These are phyloP conservation scores for Exophiala oligosperma DNA, from an alignment of 2,329 filamentous ascomycete species.

Conservation along the genomic window DNA sequence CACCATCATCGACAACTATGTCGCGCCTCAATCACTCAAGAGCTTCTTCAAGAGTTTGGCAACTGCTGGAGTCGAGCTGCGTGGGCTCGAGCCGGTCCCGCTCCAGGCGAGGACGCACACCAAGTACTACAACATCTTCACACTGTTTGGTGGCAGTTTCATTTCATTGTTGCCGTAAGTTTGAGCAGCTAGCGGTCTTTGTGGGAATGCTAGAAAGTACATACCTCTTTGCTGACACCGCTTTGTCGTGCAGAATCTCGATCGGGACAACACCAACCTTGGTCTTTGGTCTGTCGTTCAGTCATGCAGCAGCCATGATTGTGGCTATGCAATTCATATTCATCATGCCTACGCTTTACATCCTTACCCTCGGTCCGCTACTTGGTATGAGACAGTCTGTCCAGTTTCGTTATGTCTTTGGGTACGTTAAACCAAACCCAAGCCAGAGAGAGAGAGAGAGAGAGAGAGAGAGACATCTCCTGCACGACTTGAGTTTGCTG, in stretches of 20 bases:
- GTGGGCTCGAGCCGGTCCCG: conserved; percentile 59
- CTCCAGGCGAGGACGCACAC: conserved; percentile 55
- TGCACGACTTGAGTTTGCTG: no score
- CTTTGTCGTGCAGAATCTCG: background rate
- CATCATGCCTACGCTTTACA: conserved; percentile 6
- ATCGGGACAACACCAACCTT: conserved; percentile 8
- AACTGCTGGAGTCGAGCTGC: conserved; percentile 50
- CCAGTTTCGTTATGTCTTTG: conserved; percentile 13
- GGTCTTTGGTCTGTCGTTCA: conserved; percentile 10
- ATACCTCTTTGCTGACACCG: background rate
- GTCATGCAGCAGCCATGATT: conserved; percentile 7
- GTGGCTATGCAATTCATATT: conserved; percentile 5
- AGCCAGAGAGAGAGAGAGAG: no score
- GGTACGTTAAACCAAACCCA: background rate
- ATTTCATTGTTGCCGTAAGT: conserved; percentile 7
- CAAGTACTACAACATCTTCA: conserved; percentile 56
- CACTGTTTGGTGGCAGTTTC: conserved; percentile 5
- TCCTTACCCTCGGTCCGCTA: conserved; percentile 7
- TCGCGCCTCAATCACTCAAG: background rate
- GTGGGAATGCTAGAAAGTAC: no score
- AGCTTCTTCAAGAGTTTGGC: conserved; percentile 13
- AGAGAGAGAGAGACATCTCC: no score
- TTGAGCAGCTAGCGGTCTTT: no score
- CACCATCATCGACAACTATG: conserved; percentile 7
- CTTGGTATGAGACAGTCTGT: conserved; percentile 11